These are phyloP conservation scores for Magnolia changhungtana DNA, from an alignment of 164 flowering plant species.

Conservation along the genomic window DNA sequence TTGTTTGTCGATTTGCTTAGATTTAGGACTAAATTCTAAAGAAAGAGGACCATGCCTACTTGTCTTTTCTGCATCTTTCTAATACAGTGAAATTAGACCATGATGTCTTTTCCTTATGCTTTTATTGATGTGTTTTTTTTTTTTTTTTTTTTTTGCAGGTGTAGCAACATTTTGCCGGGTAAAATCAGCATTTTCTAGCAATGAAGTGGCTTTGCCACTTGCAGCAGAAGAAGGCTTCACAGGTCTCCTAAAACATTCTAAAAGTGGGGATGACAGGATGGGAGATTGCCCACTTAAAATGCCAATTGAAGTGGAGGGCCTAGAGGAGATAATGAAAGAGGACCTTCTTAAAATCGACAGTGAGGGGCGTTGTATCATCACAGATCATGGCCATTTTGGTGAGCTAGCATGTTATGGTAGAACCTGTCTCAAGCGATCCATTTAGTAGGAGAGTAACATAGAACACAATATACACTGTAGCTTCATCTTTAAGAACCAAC, in stretches of 20 bases:
- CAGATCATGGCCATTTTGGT: conserved; percentile 99
- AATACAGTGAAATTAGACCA: not conserved
- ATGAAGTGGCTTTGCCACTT: conserved; percentile 80
- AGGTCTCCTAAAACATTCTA: conserved; percentile 50
- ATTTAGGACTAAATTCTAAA: conserved; percentile 9
- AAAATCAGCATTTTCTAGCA: conserved; percentile 77
- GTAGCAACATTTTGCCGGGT: conserved; percentile 98
- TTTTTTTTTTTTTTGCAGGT: conserved; percentile 36
- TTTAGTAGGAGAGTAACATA: not conserved
- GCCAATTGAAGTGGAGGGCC: conserved; percentile 33
- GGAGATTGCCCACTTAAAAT: conserved; percentile 21
- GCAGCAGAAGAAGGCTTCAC: conserved; percentile 94
- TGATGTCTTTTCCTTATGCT: not conserved
- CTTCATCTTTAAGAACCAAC: not conserved
- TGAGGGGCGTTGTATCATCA: conserved; percentile 94
- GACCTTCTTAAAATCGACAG: conserved; percentile 77
- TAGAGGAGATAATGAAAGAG: conserved; percentile 50
- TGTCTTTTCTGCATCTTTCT: not conserved
- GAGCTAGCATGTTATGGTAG: conserved; percentile 14
- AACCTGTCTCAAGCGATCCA: not conserved
- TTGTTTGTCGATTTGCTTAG: conserved; percentile 10
- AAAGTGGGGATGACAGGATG: conserved; percentile 15
- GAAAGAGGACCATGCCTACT: not conserved
- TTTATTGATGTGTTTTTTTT: not conserved
- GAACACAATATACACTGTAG: not conserved